These are phyloP conservation scores for Podaxis sp. DNA, from an alignment of 768 basidiomycete species.

Conservation along the genomic window DNA sequence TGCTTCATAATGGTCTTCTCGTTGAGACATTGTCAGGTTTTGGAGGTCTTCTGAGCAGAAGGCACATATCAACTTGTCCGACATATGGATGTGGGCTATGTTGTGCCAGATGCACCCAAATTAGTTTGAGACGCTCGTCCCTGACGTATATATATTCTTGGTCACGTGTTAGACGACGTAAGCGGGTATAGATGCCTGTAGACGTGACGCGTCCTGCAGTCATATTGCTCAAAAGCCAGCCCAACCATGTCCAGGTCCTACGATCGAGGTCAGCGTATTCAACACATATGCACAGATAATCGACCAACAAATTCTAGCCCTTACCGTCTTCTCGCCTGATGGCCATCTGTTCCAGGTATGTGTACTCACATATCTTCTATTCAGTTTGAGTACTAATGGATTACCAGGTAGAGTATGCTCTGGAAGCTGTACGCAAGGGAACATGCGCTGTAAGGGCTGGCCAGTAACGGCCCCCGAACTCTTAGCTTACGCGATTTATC, in stretches of 20 bases:
- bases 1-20: constrained; percentile 50
- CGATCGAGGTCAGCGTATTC: constrained; percentile 73
- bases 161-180: constrained; percentile 20
- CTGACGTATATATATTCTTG: neutral
- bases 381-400: constrained; percentile 10
- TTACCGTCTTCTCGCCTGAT: constrained; percentile 98
- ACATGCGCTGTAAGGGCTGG: constrained; percentile 79
- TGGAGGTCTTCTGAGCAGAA: constrained; percentile 45
- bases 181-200: constrained; percentile 18
- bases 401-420: constrained; percentile 91
- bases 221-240: constrained; percentile 17
- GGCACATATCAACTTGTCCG: constrained; percentile 33
- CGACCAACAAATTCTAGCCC: constrained; percentile 45
- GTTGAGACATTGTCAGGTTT: constrained; percentile 29
- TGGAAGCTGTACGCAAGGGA: constrained; percentile 96
- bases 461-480: neutral
- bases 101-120: too few species aligned
- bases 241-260: constrained; percentile 85
- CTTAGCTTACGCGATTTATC: neutral
- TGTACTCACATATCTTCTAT: constrained; percentile 5
- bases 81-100: neutral
- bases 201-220: constrained; percentile 47
- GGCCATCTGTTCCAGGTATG: constrained; percentile 95
- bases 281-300: neutral
- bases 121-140: neutral